Evolutionary conservation across 495 filamentous ascomycete genomes (phyloP), one percentile per base, ranked within the genome.

Genomic region (Neurospora sp.): DNA sequence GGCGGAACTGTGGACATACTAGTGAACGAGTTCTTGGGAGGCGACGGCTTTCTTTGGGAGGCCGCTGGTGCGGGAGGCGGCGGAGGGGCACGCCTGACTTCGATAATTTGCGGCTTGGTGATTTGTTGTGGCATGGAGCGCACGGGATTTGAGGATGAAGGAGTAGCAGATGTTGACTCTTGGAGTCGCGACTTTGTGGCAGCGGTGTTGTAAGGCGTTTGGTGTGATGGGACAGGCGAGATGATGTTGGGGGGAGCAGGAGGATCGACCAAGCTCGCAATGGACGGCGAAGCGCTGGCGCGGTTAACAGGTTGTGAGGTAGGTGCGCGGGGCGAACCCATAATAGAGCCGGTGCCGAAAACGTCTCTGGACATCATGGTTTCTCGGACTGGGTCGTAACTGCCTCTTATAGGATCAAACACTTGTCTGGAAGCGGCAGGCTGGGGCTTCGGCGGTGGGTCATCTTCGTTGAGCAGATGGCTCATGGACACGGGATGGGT

Each of bases 241-340:
- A 85, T 81, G 41, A 84, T 80, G 20, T 39, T 70, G 70, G 83
- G 81, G 72, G 82, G 79, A 12, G 79, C 81, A 12, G 92, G 89
- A 9, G 92, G 93, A 74, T 97, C 94, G 48, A 97, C 94, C 42
- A 97, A 86, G 79, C 93, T 96, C 23, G 93, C 90, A 74, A 97
- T 97, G 0, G 94, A 93, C 9, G 94, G 93, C 35, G 94, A 97
- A 23, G 92, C 92, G 79, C 92, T 96, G 20, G 93, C 92, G 70
- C 92, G 89, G 78, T 89, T 91, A 48, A 78, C 77, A 71, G 83
- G 85, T 8, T 62, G 54, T 35, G 54, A 62, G 75, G 80, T 72
- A 18, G 85, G 84, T 1, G 87, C 84, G 16, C 88, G 85, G 20
- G 88, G 86, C n/a, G 89, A 87, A 27, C 84, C 85, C 71, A 87